Base-by-base conservation (phyloP, 352 stramenopile genomes). In the Blastocystis sp. region DNA sequence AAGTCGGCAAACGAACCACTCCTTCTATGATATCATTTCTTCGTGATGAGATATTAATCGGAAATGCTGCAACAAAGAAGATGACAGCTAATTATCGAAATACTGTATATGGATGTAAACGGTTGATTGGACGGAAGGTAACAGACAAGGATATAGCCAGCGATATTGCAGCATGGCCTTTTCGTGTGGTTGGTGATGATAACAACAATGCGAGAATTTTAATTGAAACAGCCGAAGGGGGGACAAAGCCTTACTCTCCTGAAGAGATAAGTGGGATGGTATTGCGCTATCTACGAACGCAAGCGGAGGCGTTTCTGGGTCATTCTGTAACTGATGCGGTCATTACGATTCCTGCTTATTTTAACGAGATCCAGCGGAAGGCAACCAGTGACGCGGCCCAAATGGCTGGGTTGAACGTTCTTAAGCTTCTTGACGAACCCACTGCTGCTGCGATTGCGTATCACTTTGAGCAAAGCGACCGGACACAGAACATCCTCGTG, bases 341-440 rank as follows among this genome's bases (percentile, higher is more conserved):
- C 3, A 62, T 88, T 20, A 88, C 77, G 23, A 61, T 88, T 45
- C 77, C 77, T 64, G 77, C 77, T 1, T 88, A 88, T n/a, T 88
- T 88, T 69, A 69, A 37, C n/a, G 53, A 88, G 39, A 15, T 23
- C 53, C 77, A 88, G 53, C 26, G 77, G 3, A 69, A 76, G 41
- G 77, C 53, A 29, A 88, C 77, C 18, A 88, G 29, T 2, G 34
- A 20, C 23, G 77, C 77, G 37, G 77, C 95, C 59, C 95, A 95
- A 87, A 98, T 98, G 91, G 95, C 95, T 56, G 95, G 95, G 62
- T 91, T 98, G 45, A 94, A 98, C 76, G 95, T 98, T 34, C 91
- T 97, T 23, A 93, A 95, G 77, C 98, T 98, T 90, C 98, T 98
- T 91, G 98, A 98, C 91, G 96, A 98, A 91, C 96, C 96, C 18